Base-by-base conservation (phyloP, 129 eudicot genomes). In the Saussurea involucrata region DNA sequence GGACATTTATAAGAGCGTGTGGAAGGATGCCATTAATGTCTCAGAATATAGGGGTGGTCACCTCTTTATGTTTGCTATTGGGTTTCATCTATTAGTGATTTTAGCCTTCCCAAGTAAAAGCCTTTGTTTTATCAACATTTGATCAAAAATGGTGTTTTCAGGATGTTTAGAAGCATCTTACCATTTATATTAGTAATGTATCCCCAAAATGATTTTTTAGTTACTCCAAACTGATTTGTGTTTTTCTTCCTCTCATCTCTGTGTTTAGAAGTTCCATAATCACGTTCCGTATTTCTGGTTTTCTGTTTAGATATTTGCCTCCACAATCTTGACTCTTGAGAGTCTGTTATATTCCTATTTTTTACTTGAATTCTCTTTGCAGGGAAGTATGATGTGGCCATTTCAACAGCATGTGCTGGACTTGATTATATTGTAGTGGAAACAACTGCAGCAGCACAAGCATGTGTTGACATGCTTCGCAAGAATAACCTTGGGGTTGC, bases 381-480 rank as follows among this genome's bases (percentile, higher is more conserved):
- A 95, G 99, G 81, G 49, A 88, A 92, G 73, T 95, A 92, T 84
- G 96, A 95, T 71, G 86, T 95, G 34, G 99, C 99, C 7, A 79
- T 95, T 78, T 95, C 99, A 83, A 95, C 99, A 29, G 99, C 99
- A 29, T 93, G 97, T 80, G 34, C 87, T 31, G 97, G 92, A 49
- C 97, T 95, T 77, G 99, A 95, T 77, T 95, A 88, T 76, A 92
- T 95, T 76, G 92, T 95, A 4, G 99, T 95, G n/a, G 99, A 95
- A 84, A 95, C 92, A 42, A 84, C 96, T 73, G 85, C 93, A 60
- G 91, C 99, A 17, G 99, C 99, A 78, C 95, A 95, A 79, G 86
- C 92, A 55, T 95, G 99, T 57, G 97, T 95, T 68, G 96, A 90
- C 82, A 83, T 95, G 80, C 96, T 95, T 61, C 95, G 99, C 11